A percentile compares a stretch with the other conserved stretches of the same genome.
These are phyloP conservation scores for Scheffersomyces stipitis DNA, from an alignment of 805 yeast species.

Conservation along the genomic window DNA sequence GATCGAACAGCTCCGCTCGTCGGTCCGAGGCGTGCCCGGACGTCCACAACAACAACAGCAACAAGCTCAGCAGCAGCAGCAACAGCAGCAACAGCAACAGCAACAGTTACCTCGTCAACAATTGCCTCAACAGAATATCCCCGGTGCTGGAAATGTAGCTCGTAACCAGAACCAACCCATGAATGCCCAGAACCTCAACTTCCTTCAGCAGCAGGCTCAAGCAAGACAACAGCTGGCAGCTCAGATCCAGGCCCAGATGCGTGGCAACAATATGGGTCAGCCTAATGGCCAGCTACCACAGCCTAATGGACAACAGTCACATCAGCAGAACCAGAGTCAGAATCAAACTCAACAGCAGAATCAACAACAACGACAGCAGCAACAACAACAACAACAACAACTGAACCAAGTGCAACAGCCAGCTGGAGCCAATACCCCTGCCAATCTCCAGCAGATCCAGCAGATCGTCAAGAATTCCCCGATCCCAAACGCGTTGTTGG, in stretches of 20 bases:
- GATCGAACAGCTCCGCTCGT: slow-evolving; percentile 31
- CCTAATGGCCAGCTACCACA: neutral
- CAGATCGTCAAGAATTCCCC: slow-evolving; percentile 60
- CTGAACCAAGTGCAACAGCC: neutral
- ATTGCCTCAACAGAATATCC: slow-evolving; percentile 16
- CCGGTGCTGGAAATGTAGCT: slow-evolving; percentile 1
- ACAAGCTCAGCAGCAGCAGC: slow-evolving; percentile 24
- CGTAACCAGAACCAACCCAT: slow-evolving; percentile 13
- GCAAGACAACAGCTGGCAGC: slow-evolving; percentile 53
- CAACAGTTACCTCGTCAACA: slow-evolving; percentile 13
- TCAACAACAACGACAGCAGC: slow-evolving; percentile 11
- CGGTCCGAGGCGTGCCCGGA: slow-evolving; percentile 13
- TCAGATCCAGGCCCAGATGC: slow-evolving; percentile 32
- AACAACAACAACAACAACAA: slow-evolving; percentile 18
- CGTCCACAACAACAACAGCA: slow-evolving; percentile 12
- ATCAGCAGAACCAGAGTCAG: slow-evolving; percentile 5
- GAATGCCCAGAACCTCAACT: slow-evolving; percentile 20
- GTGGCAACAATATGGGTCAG: slow-evolving; percentile 9
- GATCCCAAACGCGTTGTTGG: slow-evolving; percentile 67
- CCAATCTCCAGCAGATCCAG: slow-evolving; percentile 34
- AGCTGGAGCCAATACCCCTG: slow-evolving; percentile 5
- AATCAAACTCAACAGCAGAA: slow-evolving; percentile 22
- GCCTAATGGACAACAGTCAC: slow-evolving; percentile 6
- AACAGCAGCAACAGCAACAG: slow-evolving; percentile 19
- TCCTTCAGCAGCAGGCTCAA: slow-evolving; percentile 48